Conservation (phyloP, 176 grass and related monocot species). For the Canna indica region DNA sequence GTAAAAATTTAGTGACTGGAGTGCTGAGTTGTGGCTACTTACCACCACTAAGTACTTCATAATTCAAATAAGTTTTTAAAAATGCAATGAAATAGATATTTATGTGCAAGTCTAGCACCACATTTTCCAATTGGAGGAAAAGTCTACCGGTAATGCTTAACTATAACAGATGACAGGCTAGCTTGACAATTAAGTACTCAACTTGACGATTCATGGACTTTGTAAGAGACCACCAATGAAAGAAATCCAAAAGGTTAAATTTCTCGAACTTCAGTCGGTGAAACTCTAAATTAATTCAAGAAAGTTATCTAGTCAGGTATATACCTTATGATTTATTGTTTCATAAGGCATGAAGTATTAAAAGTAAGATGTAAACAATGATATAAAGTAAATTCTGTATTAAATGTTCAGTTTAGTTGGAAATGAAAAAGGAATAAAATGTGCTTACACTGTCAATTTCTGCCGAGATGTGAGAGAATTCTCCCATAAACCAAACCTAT, state of each 20-base stretch:
- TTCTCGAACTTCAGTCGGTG: not conserved
- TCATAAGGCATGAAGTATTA: not conserved
- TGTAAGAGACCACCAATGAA: not conserved
- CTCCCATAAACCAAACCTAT: conserved; percentile 99
- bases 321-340: not conserved
- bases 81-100: not conserved
- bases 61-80: not conserved
- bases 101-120: not conserved
- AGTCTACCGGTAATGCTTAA: not conserved
- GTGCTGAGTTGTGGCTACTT: not conserved
- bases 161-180: not conserved
- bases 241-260: not conserved
- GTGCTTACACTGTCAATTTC: conserved; percentile 94
- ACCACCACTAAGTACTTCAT: not conserved
- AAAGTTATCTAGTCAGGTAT: not conserved
- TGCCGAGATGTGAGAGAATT: conserved; percentile 88
- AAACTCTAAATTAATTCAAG: no score
- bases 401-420: conserved; percentile 14
- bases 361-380: not conserved
- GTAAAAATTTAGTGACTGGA: not conserved
- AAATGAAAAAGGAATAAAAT: conserved; percentile 26
- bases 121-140: not conserved
- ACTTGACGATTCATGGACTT: not conserved
- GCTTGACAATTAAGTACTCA: not conserved
- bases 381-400: not conserved